A percentile compares a stretch with the other conserved stretches of the same genome.
phyloP scores from a whole-genome alignment of 441 rosid genomes.

The Gossypium lobatum region DNA sequence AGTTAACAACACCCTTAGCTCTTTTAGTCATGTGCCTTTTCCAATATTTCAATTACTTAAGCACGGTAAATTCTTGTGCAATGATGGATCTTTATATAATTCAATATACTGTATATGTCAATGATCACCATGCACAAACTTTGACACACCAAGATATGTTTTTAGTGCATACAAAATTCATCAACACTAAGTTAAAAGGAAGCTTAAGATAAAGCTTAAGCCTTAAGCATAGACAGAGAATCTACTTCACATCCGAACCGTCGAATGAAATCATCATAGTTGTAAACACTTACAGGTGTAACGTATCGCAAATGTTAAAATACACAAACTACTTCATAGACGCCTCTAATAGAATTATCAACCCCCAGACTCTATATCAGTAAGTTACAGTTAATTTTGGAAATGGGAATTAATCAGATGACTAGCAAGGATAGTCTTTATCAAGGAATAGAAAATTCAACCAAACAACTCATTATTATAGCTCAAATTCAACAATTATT shows the following conservation, averaged over 20 bases:
- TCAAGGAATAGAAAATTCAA: background rate
- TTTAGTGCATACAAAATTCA: background rate
- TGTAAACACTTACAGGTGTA: background rate
- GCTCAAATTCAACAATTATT: background rate
- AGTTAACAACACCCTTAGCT: background rate
- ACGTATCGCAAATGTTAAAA: background rate
- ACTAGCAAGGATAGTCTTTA: background rate
- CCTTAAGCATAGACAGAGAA: background rate
- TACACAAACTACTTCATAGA: background rate
- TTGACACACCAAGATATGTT: background rate
- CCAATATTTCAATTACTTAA: background rate
- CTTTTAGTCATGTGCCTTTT: background rate
- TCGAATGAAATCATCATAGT: background rate
- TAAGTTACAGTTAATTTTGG: background rate
- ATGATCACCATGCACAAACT: background rate
- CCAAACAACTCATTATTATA: background rate
- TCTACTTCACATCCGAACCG: background rate
- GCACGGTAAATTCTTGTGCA: background rate
- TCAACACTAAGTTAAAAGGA: background rate
- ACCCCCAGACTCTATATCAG: background rate
- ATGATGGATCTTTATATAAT: background rate
- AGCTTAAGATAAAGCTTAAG: background rate
- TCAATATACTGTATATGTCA: background rate
- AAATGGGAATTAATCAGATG: background rate
- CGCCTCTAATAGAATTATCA: background rate